phyloP scores from a whole-genome alignment of 345 rosid genomes.

The Brassica nigra region DNA sequence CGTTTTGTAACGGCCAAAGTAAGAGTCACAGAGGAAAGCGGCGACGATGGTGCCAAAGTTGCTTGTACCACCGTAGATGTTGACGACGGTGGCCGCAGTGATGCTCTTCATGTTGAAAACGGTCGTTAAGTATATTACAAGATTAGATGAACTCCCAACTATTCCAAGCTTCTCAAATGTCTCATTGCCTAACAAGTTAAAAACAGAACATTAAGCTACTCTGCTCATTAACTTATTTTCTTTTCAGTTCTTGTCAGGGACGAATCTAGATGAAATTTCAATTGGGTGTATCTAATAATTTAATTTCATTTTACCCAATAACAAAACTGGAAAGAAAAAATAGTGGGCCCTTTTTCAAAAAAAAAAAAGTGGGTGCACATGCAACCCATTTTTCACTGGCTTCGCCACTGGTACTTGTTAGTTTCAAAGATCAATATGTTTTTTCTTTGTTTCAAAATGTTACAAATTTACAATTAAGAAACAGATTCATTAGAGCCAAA shows the following conservation, averaged over 20 bases:
- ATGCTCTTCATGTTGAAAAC: conserved; percentile 72
- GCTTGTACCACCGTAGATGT: conserved; percentile 58
- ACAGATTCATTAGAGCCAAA: background rate
- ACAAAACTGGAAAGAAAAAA: background rate
- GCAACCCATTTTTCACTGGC: background rate
- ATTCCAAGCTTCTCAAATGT: conserved; percentile 70
- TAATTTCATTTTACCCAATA: too few relatives aligned
- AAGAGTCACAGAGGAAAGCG: conserved; percentile 70
- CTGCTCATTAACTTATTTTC: background rate
- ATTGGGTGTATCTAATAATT: background rate
- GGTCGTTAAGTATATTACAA: conserved; percentile 56
- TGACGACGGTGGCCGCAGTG: conserved; percentile 57
- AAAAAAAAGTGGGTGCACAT: background rate
- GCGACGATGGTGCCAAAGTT: conserved; percentile 65
- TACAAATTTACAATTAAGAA: background rate
- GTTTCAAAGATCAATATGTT: background rate
- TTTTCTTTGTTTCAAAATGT: too few relatives aligned
- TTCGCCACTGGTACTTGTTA: background rate
- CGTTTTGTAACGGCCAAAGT: conserved; percentile 68
- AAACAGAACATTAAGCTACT: background rate
- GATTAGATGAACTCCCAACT: conserved; percentile 54
- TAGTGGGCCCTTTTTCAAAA: too few relatives aligned
- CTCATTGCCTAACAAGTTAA: background rate
- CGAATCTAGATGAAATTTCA: background rate
- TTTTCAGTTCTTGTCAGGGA: background rate